These are phyloP conservation scores for Citrus sp. DNA, from an alignment of 345 rosid species.

Conservation along the genomic window DNA sequence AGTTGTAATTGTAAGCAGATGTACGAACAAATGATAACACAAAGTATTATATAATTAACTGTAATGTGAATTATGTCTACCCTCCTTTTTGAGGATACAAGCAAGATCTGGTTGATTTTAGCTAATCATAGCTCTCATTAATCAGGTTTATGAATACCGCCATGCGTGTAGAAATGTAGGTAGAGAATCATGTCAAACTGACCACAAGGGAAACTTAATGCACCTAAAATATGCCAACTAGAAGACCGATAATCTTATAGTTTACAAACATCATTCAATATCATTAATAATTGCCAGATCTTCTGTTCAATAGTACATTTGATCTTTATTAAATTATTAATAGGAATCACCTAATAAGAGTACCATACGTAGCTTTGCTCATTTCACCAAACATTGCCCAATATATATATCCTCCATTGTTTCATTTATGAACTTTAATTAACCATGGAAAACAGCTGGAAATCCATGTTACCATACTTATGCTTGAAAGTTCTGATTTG, in stretches of 20 bases:
- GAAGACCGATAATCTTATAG: neutral
- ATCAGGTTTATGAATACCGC: neutral
- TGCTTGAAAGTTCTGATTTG: neutral
- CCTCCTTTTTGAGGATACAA: neutral
- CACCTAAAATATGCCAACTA: neutral
- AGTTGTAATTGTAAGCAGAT: neutral
- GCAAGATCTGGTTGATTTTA: neutral
- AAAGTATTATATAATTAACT: neutral
- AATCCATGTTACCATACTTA: neutral
- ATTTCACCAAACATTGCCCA: neutral
- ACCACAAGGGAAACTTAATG: neutral
- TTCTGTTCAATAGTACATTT: neutral
- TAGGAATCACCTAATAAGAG: neutral
- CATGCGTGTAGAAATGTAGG: neutral
- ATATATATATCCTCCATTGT: neutral
- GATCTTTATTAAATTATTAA: neutral
- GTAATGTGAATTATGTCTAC: neutral
- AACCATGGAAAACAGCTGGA: neutral
- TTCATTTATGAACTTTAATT: neutral
- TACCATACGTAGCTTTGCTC: neutral
- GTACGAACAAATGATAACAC: neutral
- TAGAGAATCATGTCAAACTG: neutral
- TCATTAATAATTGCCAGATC: neutral
- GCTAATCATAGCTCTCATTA: neutral
- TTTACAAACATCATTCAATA: neutral